Evolutionary conservation across 768 basidiomycete genomes (phyloP), one percentile per base, ranked within the genome.

Genomic region (Podaxis sp.): DNA sequence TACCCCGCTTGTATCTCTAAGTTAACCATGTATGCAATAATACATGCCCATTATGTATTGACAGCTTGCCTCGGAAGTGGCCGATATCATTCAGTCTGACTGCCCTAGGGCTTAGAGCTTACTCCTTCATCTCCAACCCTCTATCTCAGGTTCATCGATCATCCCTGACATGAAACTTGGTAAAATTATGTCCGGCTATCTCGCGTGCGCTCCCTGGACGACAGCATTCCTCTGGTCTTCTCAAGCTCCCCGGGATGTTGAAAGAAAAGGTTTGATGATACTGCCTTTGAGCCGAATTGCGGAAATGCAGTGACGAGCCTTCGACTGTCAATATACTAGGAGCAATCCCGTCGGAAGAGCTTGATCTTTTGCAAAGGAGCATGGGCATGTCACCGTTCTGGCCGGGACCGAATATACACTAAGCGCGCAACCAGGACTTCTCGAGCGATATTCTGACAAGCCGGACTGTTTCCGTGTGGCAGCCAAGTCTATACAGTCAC

Each of bases 401-500:
- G 13, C n/a, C 48, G 33, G 60, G 5, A 2, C 60, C 53, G 48
- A 49, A 48, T 24, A 48, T 15, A 17, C 11, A n/a, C 44, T 62
- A 28, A 33, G 20, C 41, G 26, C 33, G 48, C 20, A 62, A 22
- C 59, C 63, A 82, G 82, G 75, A 50, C 56, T 70, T 5, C 72
- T 84, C 11, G 75, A 75, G 11, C 68, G 72, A 20, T 79, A 81
- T 62, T 64, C 75, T 48, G 75, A 73, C 17, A 79, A 77, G 67
- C 80, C 85, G 3, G 87, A 88, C 66, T 90, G 88, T 68, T 89
- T 88, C 72, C 79, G 80, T 17, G 76, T 76, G 28, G 84, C 81
- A 28, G 80, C 84, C 36, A 73, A 70, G 20, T 64, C 66, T 30
- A 79, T 88, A 36, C 80, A 77, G 17, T 66, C 74, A n/a, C 79